These are phyloP conservation scores for Septoria linicola DNA, from an alignment of 2,329 filamentous ascomycete genomes.

Conservation along the genomic window DNA sequence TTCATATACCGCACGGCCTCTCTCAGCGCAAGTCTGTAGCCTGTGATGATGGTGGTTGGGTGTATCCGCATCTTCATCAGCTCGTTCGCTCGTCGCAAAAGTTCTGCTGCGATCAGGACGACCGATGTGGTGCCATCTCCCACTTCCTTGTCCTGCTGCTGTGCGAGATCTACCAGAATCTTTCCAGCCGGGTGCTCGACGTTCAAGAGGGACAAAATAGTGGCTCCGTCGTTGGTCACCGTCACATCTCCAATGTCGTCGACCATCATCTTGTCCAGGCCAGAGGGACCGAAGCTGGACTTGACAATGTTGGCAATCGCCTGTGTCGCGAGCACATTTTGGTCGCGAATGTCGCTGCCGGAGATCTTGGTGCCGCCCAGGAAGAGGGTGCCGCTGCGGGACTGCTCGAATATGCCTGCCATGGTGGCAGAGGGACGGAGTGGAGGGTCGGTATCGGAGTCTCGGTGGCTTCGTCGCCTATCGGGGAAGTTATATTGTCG, in stretches of 20 bases:
- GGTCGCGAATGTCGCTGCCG: slow-evolving; percentile 91
- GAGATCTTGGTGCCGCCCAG: slow-evolving; percentile 97
- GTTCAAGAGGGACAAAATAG: slow-evolving; percentile 90
- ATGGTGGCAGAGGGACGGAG: slow-evolving; percentile 51
- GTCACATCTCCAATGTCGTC: slow-evolving; percentile 99
- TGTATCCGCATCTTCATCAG: slow-evolving; percentile 99
- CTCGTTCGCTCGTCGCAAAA: slow-evolving; percentile 90
- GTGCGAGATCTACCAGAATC: slow-evolving; percentile 94
- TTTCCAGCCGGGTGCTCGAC: slow-evolving; percentile 98
- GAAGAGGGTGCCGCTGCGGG: slow-evolving; percentile 93
- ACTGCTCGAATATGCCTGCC: slow-evolving; percentile 95
- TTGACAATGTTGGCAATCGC: slow-evolving; percentile 98
- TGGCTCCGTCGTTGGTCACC: slow-evolving; percentile 97
- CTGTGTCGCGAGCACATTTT: slow-evolving; percentile 95
- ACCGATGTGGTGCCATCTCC: slow-evolving; percentile 98
- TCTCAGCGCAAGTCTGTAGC: slow-evolving; percentile 89
- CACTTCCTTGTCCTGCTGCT: slow-evolving; percentile 98
- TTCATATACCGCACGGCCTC: slow-evolving; percentile 99
- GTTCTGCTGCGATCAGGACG: slow-evolving; percentile 93
- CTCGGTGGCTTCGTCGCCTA: slow-evolving; percentile 1
- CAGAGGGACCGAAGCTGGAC: slow-evolving; percentile 95
- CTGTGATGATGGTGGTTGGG: slow-evolving; percentile 98
- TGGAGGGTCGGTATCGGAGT: not conserved
- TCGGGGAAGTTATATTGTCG: not conserved
- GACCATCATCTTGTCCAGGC: slow-evolving; percentile 99